Evolutionary conservation across 495 filamentous ascomycete genomes (phyloP).

Genomic region (Penicillium maclennaniae): DNA sequence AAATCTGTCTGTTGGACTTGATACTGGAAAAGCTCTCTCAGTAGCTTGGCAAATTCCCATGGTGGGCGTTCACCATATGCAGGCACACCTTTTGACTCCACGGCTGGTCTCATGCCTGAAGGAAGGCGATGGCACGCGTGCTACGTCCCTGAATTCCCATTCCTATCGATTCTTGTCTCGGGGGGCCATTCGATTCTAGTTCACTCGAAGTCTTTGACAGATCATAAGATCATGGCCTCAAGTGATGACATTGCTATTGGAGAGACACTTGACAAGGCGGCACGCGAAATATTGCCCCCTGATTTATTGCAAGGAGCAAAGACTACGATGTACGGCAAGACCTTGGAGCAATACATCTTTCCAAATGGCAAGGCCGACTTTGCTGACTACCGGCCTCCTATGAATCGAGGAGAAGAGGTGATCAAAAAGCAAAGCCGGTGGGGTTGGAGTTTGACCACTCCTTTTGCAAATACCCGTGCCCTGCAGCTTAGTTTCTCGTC

Average conservation of each 20-base stretch:
- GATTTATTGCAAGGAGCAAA: conserved; percentile 37
- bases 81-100: conserved; percentile 88
- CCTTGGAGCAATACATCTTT: conserved; percentile 71
- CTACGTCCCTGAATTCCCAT: conserved; percentile 60
- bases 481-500: conserved; percentile 65
- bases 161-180: conserved; percentile 83
- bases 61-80: conserved; percentile 92
- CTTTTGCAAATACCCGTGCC: conserved; percentile 47
- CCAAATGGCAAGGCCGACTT: conserved; percentile 45
- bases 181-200: conserved; percentile 90
- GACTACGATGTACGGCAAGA: conserved; percentile 71
- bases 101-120: conserved; percentile 66
- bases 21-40: conserved; percentile 84
- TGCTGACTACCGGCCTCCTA: conserved; percentile 55
- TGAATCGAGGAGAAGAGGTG: conserved; percentile 49
- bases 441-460: conserved; percentile 57
- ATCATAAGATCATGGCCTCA: conserved; percentile 68
- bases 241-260: conserved; percentile 76
- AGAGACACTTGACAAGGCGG: conserved; percentile 79
- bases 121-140: not conserved
- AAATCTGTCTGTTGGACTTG: conserved; percentile 69
- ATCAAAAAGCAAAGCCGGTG: conserved; percentile 39
- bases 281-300: conserved; percentile 64
- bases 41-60: conserved; percentile 77
- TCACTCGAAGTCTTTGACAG: conserved; percentile 58